Evolutionary conservation across 2,329 filamentous ascomycete species (phyloP), one percentile per base, ranked within the genome.

Genomic region (Alternaria triticina): DNA sequence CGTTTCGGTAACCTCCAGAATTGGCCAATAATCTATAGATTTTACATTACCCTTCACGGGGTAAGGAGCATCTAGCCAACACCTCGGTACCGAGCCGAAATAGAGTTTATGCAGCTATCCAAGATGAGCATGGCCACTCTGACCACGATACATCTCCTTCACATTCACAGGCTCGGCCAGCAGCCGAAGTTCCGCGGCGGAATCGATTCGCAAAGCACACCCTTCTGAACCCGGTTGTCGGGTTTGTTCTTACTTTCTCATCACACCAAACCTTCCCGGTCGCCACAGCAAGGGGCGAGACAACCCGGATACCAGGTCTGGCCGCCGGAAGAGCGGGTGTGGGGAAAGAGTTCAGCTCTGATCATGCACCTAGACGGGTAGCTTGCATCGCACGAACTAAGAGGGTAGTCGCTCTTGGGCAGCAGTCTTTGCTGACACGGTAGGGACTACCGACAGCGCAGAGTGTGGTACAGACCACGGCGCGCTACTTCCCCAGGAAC

Each of bases 141-240:
- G 44, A 23, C 33, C 12, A 52, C 44, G 36, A 59, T 57, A 57
- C 52, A 45, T 56, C 59, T 59, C 46, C 28, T 57, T 55, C 28
- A 55, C 60, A 67, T 71, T 71, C 67, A 15, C 66, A 63, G 57
- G 59, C 67, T 74, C 72, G 73, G 70, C 63, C 64, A 60, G 69
- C 67, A 13, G 59, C 74, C 71, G 71, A 74, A 55, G 17, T 58
- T 45, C 56, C 57, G 59, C 62, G 65, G 65, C 69, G 64, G 66
- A 60, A 49, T 62, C 61, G 57, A 64, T 67, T 72, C 71, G 72
- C 70, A 69, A 71, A 65, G 59, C 66, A 60, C 63, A 59, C 64
- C 68, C 64, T 51, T 51, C 40, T 51, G 30, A 58, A 75, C 74
- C 76, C 64, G 76, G 75, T 77, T 73, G 54, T 62, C 71, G 77